Evolutionary conservation across 148 eudicot species (phyloP).

Genomic region (Heliamphora exappendiculata): DNA sequence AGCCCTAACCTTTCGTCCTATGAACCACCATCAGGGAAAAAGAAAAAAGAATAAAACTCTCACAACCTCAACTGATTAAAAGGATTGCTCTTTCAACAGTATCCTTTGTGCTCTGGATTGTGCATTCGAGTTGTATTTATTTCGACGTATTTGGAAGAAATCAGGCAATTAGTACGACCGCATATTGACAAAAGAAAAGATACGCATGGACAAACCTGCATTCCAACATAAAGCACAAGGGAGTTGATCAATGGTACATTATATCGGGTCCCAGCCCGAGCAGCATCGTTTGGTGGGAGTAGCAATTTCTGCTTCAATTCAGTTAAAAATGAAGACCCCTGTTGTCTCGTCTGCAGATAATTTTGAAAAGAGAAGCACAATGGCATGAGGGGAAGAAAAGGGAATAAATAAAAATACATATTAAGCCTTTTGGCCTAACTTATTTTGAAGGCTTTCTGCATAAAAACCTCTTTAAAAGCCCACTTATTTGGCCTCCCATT

Average conservation of each 20-base stretch:
- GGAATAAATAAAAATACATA: neutral
- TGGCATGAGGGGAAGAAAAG: neutral
- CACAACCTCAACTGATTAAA: neutral
- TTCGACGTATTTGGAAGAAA: neutral
- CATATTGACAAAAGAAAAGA: slow-evolving; percentile 3
- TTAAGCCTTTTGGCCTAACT: neutral
- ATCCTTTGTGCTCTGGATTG: neutral
- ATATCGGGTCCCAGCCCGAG: slow-evolving; percentile 77
- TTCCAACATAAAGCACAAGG: slow-evolving; percentile 90
- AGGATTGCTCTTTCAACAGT: neutral
- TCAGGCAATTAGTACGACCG: neutral
- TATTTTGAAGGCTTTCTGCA: too few species aligned
- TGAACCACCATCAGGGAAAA: too few species aligned
- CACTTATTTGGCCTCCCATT: too few species aligned
- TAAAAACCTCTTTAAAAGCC: too few species aligned
- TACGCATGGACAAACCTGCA: slow-evolving; percentile 48
- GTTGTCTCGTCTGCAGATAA: slow-evolving; percentile 62
- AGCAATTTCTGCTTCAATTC: slow-evolving; percentile 79
- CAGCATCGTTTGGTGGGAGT: slow-evolving; percentile 61
- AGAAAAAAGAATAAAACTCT: neutral
- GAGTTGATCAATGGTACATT: slow-evolving; percentile 95
- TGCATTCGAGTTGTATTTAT: neutral
- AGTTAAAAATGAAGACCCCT: slow-evolving; percentile 55
- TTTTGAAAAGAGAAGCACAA: neutral
- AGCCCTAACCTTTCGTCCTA: neutral